Percentiles rank a stretch among this genome's conserved stretches.
phyloP scores from a whole-genome alignment of 306 rosid species.

The Prunus mira region DNA sequence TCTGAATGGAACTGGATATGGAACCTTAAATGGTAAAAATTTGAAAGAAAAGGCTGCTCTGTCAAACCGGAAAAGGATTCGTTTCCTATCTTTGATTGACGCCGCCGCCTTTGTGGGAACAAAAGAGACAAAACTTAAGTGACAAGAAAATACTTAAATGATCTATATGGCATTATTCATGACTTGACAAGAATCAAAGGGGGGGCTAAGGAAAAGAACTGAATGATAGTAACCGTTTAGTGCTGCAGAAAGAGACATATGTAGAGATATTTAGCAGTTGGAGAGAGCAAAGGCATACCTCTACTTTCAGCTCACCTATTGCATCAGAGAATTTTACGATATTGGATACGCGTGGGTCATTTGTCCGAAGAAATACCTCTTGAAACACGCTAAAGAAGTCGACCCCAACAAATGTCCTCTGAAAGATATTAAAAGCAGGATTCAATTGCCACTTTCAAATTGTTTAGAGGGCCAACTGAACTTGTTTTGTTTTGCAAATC shows the following conservation, averaged over 20 bases:
- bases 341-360: constrained; percentile 82
- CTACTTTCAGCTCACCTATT: constrained; percentile 95
- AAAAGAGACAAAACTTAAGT: neutral
- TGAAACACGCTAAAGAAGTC: constrained; percentile 82
- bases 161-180: neutral
- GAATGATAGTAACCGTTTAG: neutral
- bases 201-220: neutral
- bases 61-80: constrained; percentile 85
- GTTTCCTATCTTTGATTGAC: constrained; percentile 74
- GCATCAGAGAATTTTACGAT: constrained; percentile 86
- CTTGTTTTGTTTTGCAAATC: neutral
- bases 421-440: constrained; percentile 19
- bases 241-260: neutral
- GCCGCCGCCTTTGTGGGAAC: constrained; percentile 67
- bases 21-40: constrained; percentile 92
- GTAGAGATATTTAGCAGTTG: neutral
- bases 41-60: constrained; percentile 85
- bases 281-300: constrained; percentile 45
- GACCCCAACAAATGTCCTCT: constrained; percentile 98
- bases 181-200: neutral
- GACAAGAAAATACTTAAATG: neutral
- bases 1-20: constrained; percentile 97
- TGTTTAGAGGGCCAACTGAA: neutral
- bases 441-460: neutral
- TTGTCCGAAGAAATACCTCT: constrained; percentile 79